Percentiles rank a stretch among this genome's conserved stretches.
These are phyloP conservation scores for Podospora appendiculata DNA, from an alignment of 495 filamentous ascomycete species.

Conservation along the genomic window DNA sequence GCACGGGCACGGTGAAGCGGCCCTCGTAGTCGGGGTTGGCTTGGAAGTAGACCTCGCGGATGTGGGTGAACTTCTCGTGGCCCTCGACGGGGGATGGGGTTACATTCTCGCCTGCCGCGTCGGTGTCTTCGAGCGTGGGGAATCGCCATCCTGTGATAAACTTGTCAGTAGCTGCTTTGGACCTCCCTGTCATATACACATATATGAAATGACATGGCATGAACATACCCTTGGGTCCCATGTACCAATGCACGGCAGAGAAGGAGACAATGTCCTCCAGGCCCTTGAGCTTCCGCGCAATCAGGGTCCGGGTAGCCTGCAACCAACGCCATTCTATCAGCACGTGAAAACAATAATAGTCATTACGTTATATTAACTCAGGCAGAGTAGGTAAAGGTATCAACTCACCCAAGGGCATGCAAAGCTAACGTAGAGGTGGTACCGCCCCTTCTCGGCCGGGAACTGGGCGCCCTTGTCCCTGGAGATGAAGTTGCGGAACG, in stretches of 20 bases:
- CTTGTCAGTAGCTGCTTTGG: too few relatives aligned
- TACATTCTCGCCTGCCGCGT: constrained; percentile 42
- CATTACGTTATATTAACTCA: too few relatives aligned
- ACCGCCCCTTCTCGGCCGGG: constrained; percentile 66
- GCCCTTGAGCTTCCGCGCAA: constrained; percentile 72
- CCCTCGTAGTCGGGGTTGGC: constrained; percentile 62
- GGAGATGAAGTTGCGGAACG: constrained; percentile 67
- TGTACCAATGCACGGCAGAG: constrained; percentile 61
- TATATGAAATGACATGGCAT: background rate
- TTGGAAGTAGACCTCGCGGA: constrained; percentile 67
- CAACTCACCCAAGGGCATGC: constrained; percentile 68
- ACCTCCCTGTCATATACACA: background rate
- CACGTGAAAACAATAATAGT: background rate
- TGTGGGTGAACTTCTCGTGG: constrained; percentile 46
- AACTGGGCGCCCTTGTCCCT: constrained; percentile 50
- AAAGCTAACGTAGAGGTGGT: constrained; percentile 68
- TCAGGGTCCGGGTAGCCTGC: constrained; percentile 63
- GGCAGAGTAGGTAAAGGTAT: background rate
- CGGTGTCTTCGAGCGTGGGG: constrained; percentile 50
- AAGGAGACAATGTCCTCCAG: constrained; percentile 64
- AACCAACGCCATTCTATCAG: background rate
- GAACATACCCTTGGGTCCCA: constrained; percentile 39
- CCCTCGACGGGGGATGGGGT: constrained; percentile 56
- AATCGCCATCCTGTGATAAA: constrained; percentile 68
- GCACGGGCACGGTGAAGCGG: constrained; percentile 69